Base-by-base conservation (phyloP, 1,284 basidiomycete genomes). In the Trametes versicolor region DNA sequence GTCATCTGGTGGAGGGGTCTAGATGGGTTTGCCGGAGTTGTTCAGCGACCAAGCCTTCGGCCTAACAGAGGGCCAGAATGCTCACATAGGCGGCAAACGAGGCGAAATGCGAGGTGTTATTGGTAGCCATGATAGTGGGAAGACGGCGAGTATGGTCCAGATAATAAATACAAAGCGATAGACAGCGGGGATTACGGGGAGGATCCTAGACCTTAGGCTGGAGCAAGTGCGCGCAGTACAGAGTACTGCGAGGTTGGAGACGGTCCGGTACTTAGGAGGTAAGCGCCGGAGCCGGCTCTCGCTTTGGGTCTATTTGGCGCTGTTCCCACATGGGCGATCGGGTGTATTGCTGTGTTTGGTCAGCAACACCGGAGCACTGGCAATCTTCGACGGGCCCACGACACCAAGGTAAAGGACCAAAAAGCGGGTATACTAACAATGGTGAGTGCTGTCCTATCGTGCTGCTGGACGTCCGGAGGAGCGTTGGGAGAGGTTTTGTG, bases 1-100 rank as follows among this genome's bases (percentile, higher is more conserved):
- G 65, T 88, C 87, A 71, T 89, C 88, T 43, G 88, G 87, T 8
- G 87, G 87, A 57, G 86, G 86, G 15, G 84, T 82, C 87, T 89
- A 68, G 23, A 27, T n/a, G 36, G n/a, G 21, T 21, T 17, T 39
- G 47, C 27, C 6, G 50, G 19, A 34, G 49, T 13, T 41, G 34
- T 36, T 65, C 50, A 64, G 58, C 60, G 36, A 50, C 53, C 52
- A 47, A 36, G 13, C 15, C 39, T 52, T 41, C 12, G 43, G n/a
- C 8, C 12, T 1, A 56, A 25, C 25, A 55, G 52, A 64, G 7
- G 43, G 27, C 48, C 19, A n/a, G 45, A 45, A 15, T 13, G 60
- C 82, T 76, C 70, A 87, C 86, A 77, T 88, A 87, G 56, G 85
- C 84, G 15, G 86, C 84, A 73, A 85, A 85, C 12, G 82, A 76